phyloP scores from a whole-genome alignment of 306 rosid species.

The Ammopiptanthus mongolicus region DNA sequence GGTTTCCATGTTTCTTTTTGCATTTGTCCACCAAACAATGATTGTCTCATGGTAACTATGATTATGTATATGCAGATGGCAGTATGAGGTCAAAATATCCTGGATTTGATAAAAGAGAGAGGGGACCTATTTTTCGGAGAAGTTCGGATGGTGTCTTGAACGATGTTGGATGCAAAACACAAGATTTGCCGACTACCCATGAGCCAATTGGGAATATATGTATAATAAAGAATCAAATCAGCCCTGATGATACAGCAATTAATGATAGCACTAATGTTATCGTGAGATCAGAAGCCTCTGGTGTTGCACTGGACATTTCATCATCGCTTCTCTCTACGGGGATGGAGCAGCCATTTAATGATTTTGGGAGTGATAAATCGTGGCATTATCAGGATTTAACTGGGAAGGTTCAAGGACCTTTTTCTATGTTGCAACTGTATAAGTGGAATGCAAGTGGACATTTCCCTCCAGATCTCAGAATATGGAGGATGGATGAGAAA shows the following conservation, averaged over 20 bases:
- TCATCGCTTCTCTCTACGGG: slow-evolving; percentile 33
- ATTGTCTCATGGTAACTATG: slow-evolving; percentile 32
- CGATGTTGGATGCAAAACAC: slow-evolving; percentile 34
- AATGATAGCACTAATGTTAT: slow-evolving; percentile 33
- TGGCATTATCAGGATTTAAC: slow-evolving; percentile 90
- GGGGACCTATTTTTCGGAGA: slow-evolving; percentile 38
- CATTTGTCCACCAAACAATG: slow-evolving; percentile 7
- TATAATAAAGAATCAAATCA: slow-evolving; percentile 16
- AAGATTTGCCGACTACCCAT: slow-evolving; percentile 24
- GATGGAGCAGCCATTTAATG: slow-evolving; percentile 42
- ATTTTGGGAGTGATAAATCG: slow-evolving; percentile 39
- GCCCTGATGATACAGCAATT: slow-evolving; percentile 31
- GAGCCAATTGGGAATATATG: slow-evolving; percentile 34
- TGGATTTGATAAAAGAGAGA: slow-evolving; percentile 40
- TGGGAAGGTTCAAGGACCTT: slow-evolving; percentile 91
- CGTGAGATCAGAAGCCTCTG: slow-evolving; percentile 35
- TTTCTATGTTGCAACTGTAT: slow-evolving; percentile 57
- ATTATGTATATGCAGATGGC: slow-evolving; percentile 53
- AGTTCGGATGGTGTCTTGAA: slow-evolving; percentile 29
- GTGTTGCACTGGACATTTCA: slow-evolving; percentile 41
- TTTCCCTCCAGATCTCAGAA: slow-evolving; percentile 69
- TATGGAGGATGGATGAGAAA: slow-evolving; percentile 74
- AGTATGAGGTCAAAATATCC: slow-evolving; percentile 33
- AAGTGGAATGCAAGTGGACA: slow-evolving; percentile 64
- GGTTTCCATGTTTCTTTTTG: slow-evolving; percentile 23